A percentile compares a stretch with the other conserved stretches of the same genome.
Evolutionary conservation across 2,329 filamentous ascomycete genomes (phyloP).

Genomic region (Alternaria gaisen): DNA sequence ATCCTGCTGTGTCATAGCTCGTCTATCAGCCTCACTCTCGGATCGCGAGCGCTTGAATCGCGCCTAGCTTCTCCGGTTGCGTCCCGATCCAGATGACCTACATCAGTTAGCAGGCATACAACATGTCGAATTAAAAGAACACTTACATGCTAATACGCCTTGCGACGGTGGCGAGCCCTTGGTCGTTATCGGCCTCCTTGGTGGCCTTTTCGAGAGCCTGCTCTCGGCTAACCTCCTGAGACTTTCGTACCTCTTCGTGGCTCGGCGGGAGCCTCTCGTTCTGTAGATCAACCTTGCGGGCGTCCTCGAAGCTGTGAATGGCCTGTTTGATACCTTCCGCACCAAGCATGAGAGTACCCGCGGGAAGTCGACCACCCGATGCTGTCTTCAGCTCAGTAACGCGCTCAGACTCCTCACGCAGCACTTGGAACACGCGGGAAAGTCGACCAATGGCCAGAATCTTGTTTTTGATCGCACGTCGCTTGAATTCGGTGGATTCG

Average conservation of each 20-base stretch:
- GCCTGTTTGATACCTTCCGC: constrained; percentile 99
- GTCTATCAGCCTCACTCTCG: constrained; percentile 17
- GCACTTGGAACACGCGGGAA: constrained; percentile 96
- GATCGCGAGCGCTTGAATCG: constrained; percentile 30
- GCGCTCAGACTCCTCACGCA: constrained; percentile 95
- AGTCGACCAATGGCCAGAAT: constrained; percentile 96
- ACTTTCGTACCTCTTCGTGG: constrained; percentile 87
- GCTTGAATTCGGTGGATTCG: constrained; percentile 91
- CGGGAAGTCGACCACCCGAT: constrained; percentile 88
- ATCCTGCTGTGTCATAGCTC: constrained; percentile 10
- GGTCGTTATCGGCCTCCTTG: constrained; percentile 90
- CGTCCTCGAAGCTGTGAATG: constrained; percentile 96
- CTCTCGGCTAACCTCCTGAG: constrained; percentile 80
- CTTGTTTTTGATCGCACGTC: constrained; percentile 99
- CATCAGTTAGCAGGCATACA: constrained; percentile 20
- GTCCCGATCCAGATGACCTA: constrained; percentile 55
- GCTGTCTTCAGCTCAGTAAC: constrained; percentile 98
- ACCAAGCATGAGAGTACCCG: constrained; percentile 96
- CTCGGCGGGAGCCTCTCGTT: constrained; percentile 94
- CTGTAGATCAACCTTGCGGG: constrained; percentile 93
- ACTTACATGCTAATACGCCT: constrained; percentile 95
- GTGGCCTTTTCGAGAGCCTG: constrained; percentile 86
- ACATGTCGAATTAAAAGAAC: not conserved
- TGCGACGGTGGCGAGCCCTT: constrained; percentile 83
- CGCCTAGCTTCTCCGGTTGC: constrained; percentile 45